These are phyloP conservation scores for Senna siamea DNA, from an alignment of 306 rosid genomes.

Conservation along the genomic window DNA sequence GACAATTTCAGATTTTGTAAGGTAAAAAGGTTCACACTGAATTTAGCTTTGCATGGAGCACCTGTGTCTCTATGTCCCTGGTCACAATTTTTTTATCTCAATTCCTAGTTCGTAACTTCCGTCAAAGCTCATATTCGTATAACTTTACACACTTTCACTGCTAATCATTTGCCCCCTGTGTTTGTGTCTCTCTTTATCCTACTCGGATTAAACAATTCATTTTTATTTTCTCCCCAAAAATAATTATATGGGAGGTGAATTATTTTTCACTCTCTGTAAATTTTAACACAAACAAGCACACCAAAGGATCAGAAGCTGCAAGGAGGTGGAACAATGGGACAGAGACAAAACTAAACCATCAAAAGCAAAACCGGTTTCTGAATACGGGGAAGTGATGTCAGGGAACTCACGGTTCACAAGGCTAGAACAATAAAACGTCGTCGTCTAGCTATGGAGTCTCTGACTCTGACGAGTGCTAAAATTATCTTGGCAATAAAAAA, in stretches of 20 bases:
- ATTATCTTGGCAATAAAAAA: neutral
- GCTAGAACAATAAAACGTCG: neutral
- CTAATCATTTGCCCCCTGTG: conserved; percentile 39
- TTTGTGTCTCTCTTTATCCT: neutral
- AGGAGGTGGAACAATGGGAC: neutral
- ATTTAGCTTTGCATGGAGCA: conserved; percentile 42
- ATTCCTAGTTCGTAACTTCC: conserved; percentile 17
- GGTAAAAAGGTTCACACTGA: conserved; percentile 13
- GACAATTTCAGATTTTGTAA: conserved; percentile 26
- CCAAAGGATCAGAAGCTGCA: neutral
- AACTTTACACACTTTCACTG: conserved; percentile 22
- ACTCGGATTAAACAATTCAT: conserved; percentile 10
- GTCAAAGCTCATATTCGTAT: neutral
- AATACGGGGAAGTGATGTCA: conserved; percentile 29
- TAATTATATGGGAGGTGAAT: neutral
- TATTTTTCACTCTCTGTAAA: neutral
- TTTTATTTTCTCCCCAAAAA: neutral
- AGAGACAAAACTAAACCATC: conserved; percentile 26
- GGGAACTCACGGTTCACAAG: neutral
- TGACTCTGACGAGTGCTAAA: neutral
- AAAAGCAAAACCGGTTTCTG: conserved; percentile 39
- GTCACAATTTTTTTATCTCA: conserved; percentile 19
- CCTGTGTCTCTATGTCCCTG: conserved; percentile 17
- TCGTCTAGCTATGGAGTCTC: neutral
- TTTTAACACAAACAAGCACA: neutral